Conservation (phyloP, 1,284 basidiomycete genomes). For the Polyporus tsugae region DNA sequence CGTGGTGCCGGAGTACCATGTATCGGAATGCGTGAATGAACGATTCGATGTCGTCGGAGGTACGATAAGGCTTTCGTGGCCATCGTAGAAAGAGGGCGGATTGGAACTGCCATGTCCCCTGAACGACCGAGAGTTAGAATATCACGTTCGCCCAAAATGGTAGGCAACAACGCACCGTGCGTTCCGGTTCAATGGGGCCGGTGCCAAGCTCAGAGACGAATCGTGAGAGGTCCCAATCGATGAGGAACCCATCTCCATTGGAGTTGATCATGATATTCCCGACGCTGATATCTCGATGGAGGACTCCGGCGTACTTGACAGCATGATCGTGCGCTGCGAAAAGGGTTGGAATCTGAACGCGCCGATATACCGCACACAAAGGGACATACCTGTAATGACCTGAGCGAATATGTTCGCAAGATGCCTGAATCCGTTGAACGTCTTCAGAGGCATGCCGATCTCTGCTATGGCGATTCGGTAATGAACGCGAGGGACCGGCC, state of each 20-base stretch:
- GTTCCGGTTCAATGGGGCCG: background rate
- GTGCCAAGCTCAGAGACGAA: background rate
- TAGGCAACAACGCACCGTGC: background rate
- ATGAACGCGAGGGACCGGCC: constrained; percentile 11
- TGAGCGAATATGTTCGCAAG: background rate
- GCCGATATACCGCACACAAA: background rate
- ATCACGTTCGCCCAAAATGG: background rate
- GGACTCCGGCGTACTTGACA: constrained; percentile 2
- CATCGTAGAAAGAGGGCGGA: constrained; percentile 14
- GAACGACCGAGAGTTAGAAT: no score
- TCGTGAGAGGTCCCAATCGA: constrained; percentile 21
- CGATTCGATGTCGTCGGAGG: constrained; percentile 28
- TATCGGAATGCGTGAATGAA: constrained; percentile 16
- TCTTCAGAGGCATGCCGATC: constrained; percentile 10
- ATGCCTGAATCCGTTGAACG: constrained; percentile 6
- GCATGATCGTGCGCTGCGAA: constrained; percentile 1
- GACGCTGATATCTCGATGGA: constrained; percentile 24
- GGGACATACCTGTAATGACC: constrained; percentile 1
- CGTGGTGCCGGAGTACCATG: constrained; percentile 4
- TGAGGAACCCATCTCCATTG: background rate
- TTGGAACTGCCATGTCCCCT: constrained; percentile 30
- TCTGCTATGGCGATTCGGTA: constrained; percentile 13
- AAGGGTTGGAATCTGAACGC: background rate
- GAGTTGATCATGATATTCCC: constrained; percentile 22
- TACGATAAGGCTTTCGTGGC: constrained; percentile 16